Evolutionary conservation across 2,329 filamentous ascomycete genomes (phyloP).

Genomic region (Annulohypoxylon truncatum): DNA sequence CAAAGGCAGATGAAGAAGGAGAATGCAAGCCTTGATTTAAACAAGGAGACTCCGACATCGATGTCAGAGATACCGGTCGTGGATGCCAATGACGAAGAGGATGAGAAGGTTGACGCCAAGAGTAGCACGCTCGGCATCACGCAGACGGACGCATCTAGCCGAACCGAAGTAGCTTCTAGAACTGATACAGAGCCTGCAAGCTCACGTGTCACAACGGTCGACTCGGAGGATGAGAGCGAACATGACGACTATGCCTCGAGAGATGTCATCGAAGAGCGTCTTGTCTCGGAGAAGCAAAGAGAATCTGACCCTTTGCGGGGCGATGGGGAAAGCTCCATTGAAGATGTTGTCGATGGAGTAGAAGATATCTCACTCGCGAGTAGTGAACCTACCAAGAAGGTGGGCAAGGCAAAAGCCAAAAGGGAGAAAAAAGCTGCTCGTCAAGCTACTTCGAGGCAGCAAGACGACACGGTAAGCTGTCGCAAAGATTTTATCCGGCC

Average conservation of each 20-base stretch:
- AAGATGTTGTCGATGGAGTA: constrained; percentile 32
- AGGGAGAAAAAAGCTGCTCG: constrained; percentile 61
- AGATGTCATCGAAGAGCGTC: constrained; percentile 56
- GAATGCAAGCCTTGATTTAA: constrained; percentile 70
- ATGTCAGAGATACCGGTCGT: constrained; percentile 8
- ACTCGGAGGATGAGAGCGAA: constrained; percentile 40
- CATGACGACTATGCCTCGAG: constrained; percentile 62
- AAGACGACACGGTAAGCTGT: constrained; percentile 52
- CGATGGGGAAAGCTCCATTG: constrained; percentile 12
- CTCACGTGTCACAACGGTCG: constrained; percentile 14
- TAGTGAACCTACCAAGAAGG: constrained; percentile 52
- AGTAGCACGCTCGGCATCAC: not conserved
- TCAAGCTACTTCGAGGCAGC: constrained; percentile 51
- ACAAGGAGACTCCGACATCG: constrained; percentile 38
- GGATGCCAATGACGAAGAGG: constrained; percentile 13
- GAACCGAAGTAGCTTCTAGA: constrained; percentile 13
- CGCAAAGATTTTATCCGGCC: not conserved
- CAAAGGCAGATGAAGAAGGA: constrained; percentile 86
- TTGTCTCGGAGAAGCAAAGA: constrained; percentile 43
- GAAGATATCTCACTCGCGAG: constrained; percentile 47
- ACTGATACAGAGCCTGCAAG: constrained; percentile 18
- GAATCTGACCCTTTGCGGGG: constrained; percentile 27
- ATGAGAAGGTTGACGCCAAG: constrained; percentile 2
- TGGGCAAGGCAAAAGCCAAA: constrained; percentile 64
- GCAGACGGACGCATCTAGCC: constrained; percentile 13